Conservation (phyloP, 1,284 basidiomycete genomes). For the Melanopsichium pennsylvanicum region DNA sequence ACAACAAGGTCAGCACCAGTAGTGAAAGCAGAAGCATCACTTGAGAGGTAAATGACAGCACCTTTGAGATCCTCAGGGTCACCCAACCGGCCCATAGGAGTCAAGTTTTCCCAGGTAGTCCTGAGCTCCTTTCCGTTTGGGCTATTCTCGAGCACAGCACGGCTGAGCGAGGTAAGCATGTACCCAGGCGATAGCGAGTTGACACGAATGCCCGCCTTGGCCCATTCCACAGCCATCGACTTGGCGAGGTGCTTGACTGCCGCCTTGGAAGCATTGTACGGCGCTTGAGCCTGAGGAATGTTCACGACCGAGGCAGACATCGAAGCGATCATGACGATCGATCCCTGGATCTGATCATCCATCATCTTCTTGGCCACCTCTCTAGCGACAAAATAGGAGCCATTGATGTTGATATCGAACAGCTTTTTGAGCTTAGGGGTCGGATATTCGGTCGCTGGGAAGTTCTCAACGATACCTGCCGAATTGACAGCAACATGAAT, state of each 20-base stretch:
- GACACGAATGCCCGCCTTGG: slow-evolving; percentile 81
- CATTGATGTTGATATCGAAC: slow-evolving; percentile 92
- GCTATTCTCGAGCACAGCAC: slow-evolving; percentile 39
- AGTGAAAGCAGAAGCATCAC: slow-evolving; percentile 84
- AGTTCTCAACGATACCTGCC: slow-evolving; percentile 88
- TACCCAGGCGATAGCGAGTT: slow-evolving; percentile 69
- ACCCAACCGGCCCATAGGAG: slow-evolving; percentile 77
- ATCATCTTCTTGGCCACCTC: slow-evolving; percentile 79
- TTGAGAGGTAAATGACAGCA: slow-evolving; percentile 82
- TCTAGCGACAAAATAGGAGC: slow-evolving; percentile 81
- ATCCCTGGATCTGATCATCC: slow-evolving; percentile 72
- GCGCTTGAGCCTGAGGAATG: slow-evolving; percentile 80
- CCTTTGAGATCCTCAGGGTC: slow-evolving; percentile 69
- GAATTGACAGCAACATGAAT: slow-evolving; percentile 71
- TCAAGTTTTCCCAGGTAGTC: slow-evolving; percentile 84
- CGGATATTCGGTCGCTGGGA: slow-evolving; percentile 80
- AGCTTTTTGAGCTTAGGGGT: slow-evolving; percentile 71
- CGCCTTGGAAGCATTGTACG: slow-evolving; percentile 86
- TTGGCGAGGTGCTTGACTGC: slow-evolving; percentile 88
- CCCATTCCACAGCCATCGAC: slow-evolving; percentile 87
- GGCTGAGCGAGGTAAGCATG: slow-evolving; percentile 79
- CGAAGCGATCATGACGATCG: slow-evolving; percentile 85
- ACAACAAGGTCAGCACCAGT: slow-evolving; percentile 84
- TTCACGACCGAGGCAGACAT: slow-evolving; percentile 84
- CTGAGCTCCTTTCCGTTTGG: slow-evolving; percentile 68